Evolutionary conservation across 352 stramenopile genomes (phyloP).

Genomic region (Paralagenidium karlingii): DNA sequence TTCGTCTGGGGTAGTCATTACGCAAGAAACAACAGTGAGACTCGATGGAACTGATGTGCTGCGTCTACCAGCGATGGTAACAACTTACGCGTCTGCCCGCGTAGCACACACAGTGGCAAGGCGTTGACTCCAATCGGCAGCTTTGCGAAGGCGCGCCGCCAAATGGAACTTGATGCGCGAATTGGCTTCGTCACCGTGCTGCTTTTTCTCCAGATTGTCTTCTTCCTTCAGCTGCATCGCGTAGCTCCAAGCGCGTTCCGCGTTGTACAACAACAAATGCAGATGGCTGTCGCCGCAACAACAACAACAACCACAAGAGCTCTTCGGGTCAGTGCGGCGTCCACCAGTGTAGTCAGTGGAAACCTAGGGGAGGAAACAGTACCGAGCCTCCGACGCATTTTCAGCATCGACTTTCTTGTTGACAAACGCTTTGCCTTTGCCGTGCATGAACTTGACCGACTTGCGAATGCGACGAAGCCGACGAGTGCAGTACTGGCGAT

Average conservation of each 20-base stretch:
- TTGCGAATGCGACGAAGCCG: constrained; percentile 81
- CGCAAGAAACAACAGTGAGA: constrained; percentile 1
- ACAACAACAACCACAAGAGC: not conserved
- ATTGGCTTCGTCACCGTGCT: constrained; percentile 75
- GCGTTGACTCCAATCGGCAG: constrained; percentile 75
- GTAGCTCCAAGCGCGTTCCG: constrained; percentile 84
- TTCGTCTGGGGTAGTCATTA: constrained; percentile 24
- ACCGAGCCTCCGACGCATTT: constrained; percentile 48
- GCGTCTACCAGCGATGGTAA: not conserved
- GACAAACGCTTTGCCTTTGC: constrained; percentile 74
- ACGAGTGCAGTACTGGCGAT: constrained; percentile 84
- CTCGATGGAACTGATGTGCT: not conserved
- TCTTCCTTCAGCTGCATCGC: constrained; percentile 87
- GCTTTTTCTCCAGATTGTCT: constrained; percentile 77
- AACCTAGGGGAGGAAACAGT: not conserved
- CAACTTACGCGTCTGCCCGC: constrained; percentile 59
- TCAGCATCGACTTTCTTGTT: constrained; percentile 80
- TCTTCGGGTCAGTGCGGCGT: not conserved
- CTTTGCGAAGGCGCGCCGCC: constrained; percentile 78
- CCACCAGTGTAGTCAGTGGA: not conserved
- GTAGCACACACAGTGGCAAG: constrained; percentile 63
- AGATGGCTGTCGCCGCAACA: constrained; percentile 23
- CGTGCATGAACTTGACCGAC: constrained; percentile 79
- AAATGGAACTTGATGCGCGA: constrained; percentile 84
- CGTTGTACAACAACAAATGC: constrained; percentile 84